phyloP scores from a whole-genome alignment of 306 rosid species.

The Begonia fuchsioides region DNA sequence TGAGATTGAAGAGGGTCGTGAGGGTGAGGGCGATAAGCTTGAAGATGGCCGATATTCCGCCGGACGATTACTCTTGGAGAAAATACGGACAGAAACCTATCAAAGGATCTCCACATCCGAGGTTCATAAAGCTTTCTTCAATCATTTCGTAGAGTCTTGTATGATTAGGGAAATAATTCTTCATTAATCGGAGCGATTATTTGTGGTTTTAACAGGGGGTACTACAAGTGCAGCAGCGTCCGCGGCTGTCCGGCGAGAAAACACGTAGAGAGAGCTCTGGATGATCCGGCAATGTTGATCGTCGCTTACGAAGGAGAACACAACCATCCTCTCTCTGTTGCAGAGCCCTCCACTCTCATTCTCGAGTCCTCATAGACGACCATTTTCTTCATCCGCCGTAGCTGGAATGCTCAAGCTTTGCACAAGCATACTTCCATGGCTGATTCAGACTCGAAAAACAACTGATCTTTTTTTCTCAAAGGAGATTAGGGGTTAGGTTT shows the following conservation, averaged over 20 bases:
- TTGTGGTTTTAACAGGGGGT: constrained; percentile 36
- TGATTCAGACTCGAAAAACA: neutral
- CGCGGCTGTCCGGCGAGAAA: constrained; percentile 96
- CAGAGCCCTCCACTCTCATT: constrained; percentile 61
- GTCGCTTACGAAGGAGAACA: constrained; percentile 95
- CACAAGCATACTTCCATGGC: neutral
- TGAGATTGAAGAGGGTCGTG: constrained; percentile 57
- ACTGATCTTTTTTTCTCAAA: constrained; percentile 27
- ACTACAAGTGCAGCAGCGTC: constrained; percentile 95
- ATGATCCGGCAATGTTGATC: constrained; percentile 74
- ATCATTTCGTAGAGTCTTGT: neutral
- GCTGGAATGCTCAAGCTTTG: constrained; percentile 7
- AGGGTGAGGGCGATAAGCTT: constrained; percentile 74
- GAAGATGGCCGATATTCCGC: constrained; percentile 84
- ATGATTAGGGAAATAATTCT: neutral
- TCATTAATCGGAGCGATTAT: no score
- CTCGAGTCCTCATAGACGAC: constrained; percentile 64
- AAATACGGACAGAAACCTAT: constrained; percentile 87
- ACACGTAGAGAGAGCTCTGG: constrained; percentile 87
- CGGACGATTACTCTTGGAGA: constrained; percentile 88
- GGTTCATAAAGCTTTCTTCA: constrained; percentile 19
- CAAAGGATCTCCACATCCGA: constrained; percentile 87
- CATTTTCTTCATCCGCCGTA: constrained; percentile 1
- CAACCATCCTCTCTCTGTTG: constrained; percentile 55
- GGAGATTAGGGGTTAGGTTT: constrained; percentile 35